phyloP scores from a whole-genome alignment of 306 rosid species.

The Lathyrus sativus region DNA sequence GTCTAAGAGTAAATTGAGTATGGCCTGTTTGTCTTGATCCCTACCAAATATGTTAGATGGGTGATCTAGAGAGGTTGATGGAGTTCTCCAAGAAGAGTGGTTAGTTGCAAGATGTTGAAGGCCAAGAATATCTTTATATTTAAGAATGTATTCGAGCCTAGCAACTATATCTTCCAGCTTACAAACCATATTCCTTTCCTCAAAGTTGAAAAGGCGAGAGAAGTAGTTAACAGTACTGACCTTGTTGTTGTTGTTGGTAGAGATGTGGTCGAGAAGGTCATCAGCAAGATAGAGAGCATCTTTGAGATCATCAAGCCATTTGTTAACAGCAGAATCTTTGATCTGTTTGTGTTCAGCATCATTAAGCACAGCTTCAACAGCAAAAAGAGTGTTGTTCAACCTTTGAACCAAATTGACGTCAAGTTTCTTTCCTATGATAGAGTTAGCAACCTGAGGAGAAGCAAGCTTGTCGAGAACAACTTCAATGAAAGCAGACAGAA shows the following conservation, averaged over 20 bases:
- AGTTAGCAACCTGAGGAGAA: not conserved
- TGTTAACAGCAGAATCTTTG: not conserved
- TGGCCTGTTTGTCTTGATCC: not conserved
- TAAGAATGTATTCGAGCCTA: constrained; percentile 20
- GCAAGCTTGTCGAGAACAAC: not conserved
- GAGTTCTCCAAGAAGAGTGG: constrained; percentile 1
- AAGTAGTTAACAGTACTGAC: not conserved
- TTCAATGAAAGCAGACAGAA: not conserved
- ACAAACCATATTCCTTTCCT: not conserved
- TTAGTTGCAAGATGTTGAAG: not conserved
- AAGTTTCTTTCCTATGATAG: not conserved
- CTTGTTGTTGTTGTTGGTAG: not conserved
- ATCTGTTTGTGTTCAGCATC: constrained; percentile 10
- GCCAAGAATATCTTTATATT: constrained; percentile 15
- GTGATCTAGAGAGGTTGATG: constrained; percentile 1
- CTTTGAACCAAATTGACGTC: not conserved
- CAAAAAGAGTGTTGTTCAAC: not conserved
- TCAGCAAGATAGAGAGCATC: constrained; percentile 12
- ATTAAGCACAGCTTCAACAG: not conserved
- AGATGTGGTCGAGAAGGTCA: not conserved
- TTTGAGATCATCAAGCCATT: constrained; percentile 16
- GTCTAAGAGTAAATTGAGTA: constrained; percentile 10
- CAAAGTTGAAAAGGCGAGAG: constrained; percentile 1
- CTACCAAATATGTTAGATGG: constrained; percentile 7
- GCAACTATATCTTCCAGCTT: not conserved